Conservation (phyloP, 768 basidiomycete species). For the Tulasnella sp. region DNA sequence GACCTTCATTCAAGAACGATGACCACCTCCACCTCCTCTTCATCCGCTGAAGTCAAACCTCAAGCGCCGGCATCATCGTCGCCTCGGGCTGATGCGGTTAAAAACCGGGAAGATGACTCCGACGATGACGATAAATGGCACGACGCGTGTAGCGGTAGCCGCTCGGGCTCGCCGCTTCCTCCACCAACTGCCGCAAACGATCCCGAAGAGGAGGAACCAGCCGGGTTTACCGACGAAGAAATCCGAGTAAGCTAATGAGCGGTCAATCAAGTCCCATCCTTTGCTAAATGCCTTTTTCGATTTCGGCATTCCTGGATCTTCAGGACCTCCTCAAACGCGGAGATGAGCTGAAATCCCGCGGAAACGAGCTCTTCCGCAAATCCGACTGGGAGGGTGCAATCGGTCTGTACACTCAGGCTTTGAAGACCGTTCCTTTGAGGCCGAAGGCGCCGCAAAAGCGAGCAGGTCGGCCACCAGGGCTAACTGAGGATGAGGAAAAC, state of each 20-base stretch:
- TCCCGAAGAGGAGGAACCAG: not conserved
- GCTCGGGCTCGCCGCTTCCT: not conserved
- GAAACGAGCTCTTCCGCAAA: slow-evolving; percentile 61
- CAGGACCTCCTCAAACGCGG: slow-evolving; percentile 41
- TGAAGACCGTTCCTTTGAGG: slow-evolving; percentile 46
- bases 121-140: slow-evolving; percentile 7
- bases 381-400: slow-evolving; percentile 60
- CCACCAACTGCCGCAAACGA: not conserved
- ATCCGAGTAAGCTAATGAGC: slow-evolving; percentile 5
- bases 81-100: not conserved
- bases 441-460: not conserved
- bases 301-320: not conserved
- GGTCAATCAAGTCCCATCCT: not conserved
- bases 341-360: slow-evolving; percentile 56
- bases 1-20: not conserved
- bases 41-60: not conserved
- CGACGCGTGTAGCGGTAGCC: not conserved
- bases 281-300: not conserved
- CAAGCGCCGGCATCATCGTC: not conserved
- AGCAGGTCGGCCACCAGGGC: not conserved
- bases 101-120: not conserved
- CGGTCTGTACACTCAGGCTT: slow-evolving; percentile 52
- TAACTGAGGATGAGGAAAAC: slow-evolving; percentile 5
- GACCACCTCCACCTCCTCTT: not conserved
- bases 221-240: slow-evolving; percentile 9